Conservation (phyloP, 2,329 filamentous ascomycete species). For the Aspergillus flavus region DNA sequence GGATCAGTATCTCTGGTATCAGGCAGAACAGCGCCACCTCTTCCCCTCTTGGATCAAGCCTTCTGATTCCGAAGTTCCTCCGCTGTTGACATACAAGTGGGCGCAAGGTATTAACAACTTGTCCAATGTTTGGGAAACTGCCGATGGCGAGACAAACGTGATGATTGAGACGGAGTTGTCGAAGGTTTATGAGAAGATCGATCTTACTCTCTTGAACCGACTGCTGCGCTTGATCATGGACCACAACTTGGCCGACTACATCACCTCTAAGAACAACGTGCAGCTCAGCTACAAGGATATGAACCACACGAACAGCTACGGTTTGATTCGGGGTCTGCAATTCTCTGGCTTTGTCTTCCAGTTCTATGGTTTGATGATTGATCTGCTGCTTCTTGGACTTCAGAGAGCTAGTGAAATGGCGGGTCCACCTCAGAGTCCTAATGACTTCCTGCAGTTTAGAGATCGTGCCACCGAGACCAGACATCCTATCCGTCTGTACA, state of each 20-base stretch:
- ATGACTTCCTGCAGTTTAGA: conserved; percentile 96
- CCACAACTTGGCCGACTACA: conserved; percentile 98
- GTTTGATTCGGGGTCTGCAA: conserved; percentile 95
- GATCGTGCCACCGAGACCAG: conserved; percentile 88
- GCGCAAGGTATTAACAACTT: conserved; percentile 99
- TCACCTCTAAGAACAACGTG: conserved; percentile 99
- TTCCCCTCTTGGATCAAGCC: conserved; percentile 99
- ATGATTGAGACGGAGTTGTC: conserved; percentile 98
- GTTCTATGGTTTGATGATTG: conserved; percentile 94
- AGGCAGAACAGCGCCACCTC: conserved; percentile 93
- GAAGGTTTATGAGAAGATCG: conserved; percentile 99
- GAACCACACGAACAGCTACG: conserved; percentile 99
- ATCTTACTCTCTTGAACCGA: conserved; percentile 91
- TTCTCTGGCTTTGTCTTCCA: conserved; percentile 99
- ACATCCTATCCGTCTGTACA: conserved; percentile 97
- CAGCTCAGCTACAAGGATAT: conserved; percentile 99
- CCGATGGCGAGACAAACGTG: conserved; percentile 95
- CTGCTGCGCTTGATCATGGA: conserved; percentile 96
- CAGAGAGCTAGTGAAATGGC: conserved; percentile 98
- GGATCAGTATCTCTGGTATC: conserved; percentile 98
- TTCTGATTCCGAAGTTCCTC: conserved; percentile 95
- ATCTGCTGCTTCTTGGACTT: conserved; percentile 85
- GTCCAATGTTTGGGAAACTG: conserved; percentile 89
- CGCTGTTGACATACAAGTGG: conserved; percentile 96
- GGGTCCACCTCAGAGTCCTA: conserved; percentile 87